phyloP scores from a whole-genome alignment of 495 filamentous ascomycete genomes.

The Annulohypoxylon stygium region DNA sequence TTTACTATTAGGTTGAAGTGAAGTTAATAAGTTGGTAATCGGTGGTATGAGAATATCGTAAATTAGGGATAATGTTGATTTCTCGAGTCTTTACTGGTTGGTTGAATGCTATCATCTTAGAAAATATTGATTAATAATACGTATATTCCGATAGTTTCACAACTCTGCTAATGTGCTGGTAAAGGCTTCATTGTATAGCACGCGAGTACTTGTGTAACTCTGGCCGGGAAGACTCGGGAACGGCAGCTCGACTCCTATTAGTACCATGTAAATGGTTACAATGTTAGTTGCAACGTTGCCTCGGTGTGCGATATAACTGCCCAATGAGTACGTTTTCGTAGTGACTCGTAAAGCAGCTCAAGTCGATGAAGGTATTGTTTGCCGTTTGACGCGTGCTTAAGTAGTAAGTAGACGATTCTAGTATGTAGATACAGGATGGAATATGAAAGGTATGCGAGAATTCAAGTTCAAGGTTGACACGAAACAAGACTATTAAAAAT shows the following conservation, averaged over 20 bases:
- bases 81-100: background rate
- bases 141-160: no score
- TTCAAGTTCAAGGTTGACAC: background rate
- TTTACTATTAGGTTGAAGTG: background rate
- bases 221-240: background rate
- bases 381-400: background rate
- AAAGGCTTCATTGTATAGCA: background rate
- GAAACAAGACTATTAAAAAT: background rate
- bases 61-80: background rate
- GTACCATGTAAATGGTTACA: slow-evolving; percentile 3
- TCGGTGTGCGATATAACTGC: background rate
- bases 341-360: background rate
- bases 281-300: slow-evolving; percentile 1
- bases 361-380: background rate
- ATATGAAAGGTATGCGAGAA: background rate
- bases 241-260: background rate
- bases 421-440: no score
- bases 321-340: background rate
- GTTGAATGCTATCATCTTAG: background rate
- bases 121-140: background rate
- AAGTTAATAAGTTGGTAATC: background rate
- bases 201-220: background rate
- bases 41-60: background rate
- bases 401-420: background rate
- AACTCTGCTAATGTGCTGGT: background rate